Evolutionary conservation across 495 filamentous ascomycete species (phyloP).

Genomic region (Cetradonia linearis): DNA sequence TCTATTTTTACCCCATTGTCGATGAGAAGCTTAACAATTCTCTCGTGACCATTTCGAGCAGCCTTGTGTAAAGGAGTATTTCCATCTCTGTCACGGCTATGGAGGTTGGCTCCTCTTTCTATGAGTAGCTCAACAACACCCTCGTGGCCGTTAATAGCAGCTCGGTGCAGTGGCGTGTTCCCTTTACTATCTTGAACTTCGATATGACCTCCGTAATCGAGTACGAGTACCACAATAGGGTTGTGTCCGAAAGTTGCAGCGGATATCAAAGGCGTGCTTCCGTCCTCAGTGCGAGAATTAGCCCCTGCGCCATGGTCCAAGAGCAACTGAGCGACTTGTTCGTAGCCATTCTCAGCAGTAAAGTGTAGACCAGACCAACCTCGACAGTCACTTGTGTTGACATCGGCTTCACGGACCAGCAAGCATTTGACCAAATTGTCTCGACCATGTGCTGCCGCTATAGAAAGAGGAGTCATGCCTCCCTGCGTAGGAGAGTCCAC

Average conservation of each 20-base stretch:
- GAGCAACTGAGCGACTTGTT: not conserved
- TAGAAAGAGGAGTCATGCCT: not conserved
- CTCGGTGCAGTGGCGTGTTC: conserved; percentile 37
- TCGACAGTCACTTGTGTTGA: not conserved
- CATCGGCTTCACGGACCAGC: not conserved
- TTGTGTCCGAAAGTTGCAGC: not conserved
- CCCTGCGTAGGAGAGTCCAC: not conserved
- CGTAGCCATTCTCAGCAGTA: not conserved
- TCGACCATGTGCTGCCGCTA: not conserved
- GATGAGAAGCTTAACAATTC: not conserved
- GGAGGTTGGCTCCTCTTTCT: conserved; percentile 28
- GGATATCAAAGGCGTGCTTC: not conserved
- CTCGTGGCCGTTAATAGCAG: conserved; percentile 33
- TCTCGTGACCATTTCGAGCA: not conserved
- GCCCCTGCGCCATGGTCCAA: not conserved
- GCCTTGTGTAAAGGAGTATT: not conserved
- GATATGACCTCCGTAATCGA: not conserved
- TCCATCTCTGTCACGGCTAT: not conserved
- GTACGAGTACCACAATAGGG: not conserved
- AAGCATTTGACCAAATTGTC: not conserved
- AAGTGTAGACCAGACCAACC: not conserved
- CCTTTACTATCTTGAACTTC: conserved; percentile 33
- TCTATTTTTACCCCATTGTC: not conserved
- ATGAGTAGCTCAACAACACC: conserved; percentile 33
- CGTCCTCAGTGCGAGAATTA: not conserved